Base-by-base conservation (phyloP, 2,329 filamentous ascomycete genomes). In the Aspergillus pseudonomiae region DNA sequence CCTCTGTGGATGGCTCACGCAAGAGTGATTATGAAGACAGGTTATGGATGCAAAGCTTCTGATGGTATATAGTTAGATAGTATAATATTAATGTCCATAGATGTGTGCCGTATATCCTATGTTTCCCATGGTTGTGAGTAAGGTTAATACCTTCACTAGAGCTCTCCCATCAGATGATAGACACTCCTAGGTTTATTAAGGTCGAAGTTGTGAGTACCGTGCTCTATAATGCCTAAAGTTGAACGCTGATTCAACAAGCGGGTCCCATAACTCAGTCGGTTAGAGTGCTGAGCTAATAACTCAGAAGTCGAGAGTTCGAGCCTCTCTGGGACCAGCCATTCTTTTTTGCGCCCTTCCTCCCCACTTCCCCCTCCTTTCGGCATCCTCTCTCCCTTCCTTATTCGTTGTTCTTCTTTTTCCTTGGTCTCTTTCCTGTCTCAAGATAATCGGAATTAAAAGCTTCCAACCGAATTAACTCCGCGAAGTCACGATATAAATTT, bases 1-100 rank as follows among this genome's bases (percentile, higher is more conserved):
- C 63, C 57, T 61, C 61, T 57, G 57, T 63, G 61, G 58, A 65
- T 64, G 64, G 60, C 59, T 53, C 50, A 59, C 36, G 59, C 57
- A 58, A 61, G 50, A 58, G 61, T 59, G 59, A 61, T 16, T 57
- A 58, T 50, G 48, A 61, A 57, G 58, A 60, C 28, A 59, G 53
- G 43, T 58, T 61, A 45, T 45, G n/a, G 50, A 34, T 60, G 55
- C 36, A 57, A 45, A 57, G 56, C 19, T 54, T 53, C 56, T 50
- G 39, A 26, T 45, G 34, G 56, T 62, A 67, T 62, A 67, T 68
- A 67, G 30, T 60, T 68, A 61, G 24, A 68, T 63, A 63, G 48
- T 61, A 60, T 65, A 67, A 65, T 68, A 64, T 55, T 68, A 66
- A 66, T 67, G 57, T 60, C 43, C 34, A 63, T 66, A 66, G 61